These are phyloP conservation scores for Tagetes erecta DNA, from an alignment of 129 eudicot species.

Conservation along the genomic window DNA sequence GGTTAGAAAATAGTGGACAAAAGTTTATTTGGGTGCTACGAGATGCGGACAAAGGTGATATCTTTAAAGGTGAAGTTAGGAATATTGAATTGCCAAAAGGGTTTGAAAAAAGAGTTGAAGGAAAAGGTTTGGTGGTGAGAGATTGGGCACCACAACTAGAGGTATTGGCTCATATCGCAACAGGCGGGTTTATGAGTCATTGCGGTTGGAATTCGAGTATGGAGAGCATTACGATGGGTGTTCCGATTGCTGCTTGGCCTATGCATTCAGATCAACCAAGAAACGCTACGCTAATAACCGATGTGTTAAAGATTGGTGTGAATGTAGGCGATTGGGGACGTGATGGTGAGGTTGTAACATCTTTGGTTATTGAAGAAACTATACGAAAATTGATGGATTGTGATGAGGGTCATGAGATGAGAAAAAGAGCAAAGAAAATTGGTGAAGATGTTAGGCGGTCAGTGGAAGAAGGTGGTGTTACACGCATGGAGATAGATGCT, in stretches of 20 bases:
- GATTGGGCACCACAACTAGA: constrained; percentile 39
- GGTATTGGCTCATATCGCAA: constrained; percentile 30
- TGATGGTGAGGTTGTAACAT: constrained; percentile 21
- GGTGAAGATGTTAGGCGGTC: constrained; percentile 26
- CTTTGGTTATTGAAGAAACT: constrained; percentile 3
- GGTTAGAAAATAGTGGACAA: constrained; percentile 28
- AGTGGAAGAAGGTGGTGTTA: neutral
- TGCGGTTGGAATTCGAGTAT: constrained; percentile 53
- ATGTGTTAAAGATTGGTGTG: constrained; percentile 30
- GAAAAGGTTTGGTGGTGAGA: constrained; percentile 28
- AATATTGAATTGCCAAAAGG: constrained; percentile 30
- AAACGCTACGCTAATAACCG: constrained; percentile 28
- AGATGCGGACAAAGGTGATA: constrained; percentile 40
- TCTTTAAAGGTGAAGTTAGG: constrained; percentile 10
- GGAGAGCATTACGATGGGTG: constrained; percentile 48
- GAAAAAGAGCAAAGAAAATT: constrained; percentile 26
- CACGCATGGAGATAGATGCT: no score
- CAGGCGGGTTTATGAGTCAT: constrained; percentile 37
- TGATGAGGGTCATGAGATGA: constrained; percentile 31
- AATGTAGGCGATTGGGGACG: constrained; percentile 28
- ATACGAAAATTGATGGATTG: constrained; percentile 33
- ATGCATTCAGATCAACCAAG: constrained; percentile 55
- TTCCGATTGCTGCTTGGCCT: constrained; percentile 47
- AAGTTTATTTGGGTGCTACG: constrained; percentile 45
- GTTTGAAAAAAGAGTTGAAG: constrained; percentile 33